Evolutionary conservation across 352 stramenopile species (phyloP).

Genomic region (Globisporangium middletonii): DNA sequence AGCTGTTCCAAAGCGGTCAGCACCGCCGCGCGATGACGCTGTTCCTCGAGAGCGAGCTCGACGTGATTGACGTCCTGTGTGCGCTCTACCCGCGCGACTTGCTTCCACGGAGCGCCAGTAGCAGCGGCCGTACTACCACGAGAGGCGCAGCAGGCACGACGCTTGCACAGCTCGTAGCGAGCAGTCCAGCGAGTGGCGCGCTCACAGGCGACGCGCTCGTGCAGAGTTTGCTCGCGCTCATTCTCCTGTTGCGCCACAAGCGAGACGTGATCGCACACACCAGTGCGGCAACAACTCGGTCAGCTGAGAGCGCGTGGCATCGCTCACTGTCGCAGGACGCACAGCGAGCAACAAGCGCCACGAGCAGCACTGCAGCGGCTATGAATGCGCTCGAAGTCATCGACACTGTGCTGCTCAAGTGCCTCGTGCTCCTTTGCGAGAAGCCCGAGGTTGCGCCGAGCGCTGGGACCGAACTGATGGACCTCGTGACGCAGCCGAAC

Average conservation of each 20-base stretch:
- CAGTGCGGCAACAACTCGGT: not conserved
- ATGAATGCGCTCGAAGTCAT: constrained; percentile 39
- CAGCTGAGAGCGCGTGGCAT: not conserved
- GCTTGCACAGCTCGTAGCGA: constrained; percentile 7
- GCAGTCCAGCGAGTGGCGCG: not conserved
- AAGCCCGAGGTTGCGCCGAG: constrained; percentile 25
- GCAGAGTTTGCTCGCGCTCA: constrained; percentile 44
- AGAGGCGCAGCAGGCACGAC: constrained; percentile 14
- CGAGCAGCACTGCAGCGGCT: not conserved
- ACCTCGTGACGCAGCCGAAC: constrained; percentile 48
- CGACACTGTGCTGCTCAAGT: constrained; percentile 81
- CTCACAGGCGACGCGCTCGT: constrained; percentile 48
- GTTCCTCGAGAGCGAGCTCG: constrained; percentile 39
- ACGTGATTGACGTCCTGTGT: constrained; percentile 62
- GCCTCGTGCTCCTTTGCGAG: constrained; percentile 61
- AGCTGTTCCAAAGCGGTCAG: constrained; percentile 38
- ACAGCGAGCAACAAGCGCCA: not conserved
- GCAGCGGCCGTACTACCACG: constrained; percentile 15
- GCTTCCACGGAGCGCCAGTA: constrained; percentile 38
- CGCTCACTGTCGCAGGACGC: not conserved
- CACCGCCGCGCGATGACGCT: constrained; percentile 55
- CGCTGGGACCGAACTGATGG: constrained; percentile 40
- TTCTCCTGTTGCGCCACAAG: constrained; percentile 40
- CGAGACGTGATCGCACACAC: constrained; percentile 21
- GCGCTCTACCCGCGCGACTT: constrained; percentile 65